A percentile compares a stretch with the other conserved stretches of the same genome.
phyloP scores from a whole-genome alignment of 331 rosid species.

The Acacia pycnantha region DNA sequence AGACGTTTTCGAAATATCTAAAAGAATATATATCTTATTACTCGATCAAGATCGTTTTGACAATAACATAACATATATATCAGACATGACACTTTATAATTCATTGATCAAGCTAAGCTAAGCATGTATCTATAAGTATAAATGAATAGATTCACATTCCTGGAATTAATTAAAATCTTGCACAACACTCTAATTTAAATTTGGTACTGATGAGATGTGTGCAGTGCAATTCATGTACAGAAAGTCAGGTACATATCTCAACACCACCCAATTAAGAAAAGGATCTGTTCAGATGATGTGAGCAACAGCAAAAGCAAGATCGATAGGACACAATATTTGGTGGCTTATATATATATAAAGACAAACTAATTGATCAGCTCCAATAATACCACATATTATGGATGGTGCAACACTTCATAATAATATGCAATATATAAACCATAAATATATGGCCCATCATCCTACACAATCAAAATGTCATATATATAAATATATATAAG shows the following conservation, averaged over 20 bases:
- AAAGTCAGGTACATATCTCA: constrained; percentile 10
- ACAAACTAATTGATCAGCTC: constrained; percentile 17
- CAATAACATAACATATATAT: background rate
- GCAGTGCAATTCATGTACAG: constrained; percentile 31
- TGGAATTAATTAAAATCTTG: background rate
- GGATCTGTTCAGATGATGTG: constrained; percentile 20
- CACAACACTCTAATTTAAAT: constrained; percentile 16
- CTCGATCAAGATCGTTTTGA: background rate
- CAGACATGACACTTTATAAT: background rate
- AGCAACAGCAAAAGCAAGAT: constrained; percentile 15
- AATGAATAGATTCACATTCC: background rate
- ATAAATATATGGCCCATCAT: constrained; percentile 16
- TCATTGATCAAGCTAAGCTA: background rate
- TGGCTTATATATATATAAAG: constrained; percentile 2
- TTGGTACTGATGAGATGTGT: constrained; percentile 12
- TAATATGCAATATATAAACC: background rate
- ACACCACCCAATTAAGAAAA: constrained; percentile 15
- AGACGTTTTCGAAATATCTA: background rate
- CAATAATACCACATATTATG: constrained; percentile 19
- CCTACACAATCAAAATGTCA: constrained; percentile 9
- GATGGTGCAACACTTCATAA: constrained; percentile 13
- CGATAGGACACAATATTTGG: constrained; percentile 5
- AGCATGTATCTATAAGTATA: background rate
- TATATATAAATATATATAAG: background rate
- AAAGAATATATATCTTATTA: background rate